A percentile compares a stretch with the other conserved stretches of the same genome.
Conservation (phyloP, 2,329 filamentous ascomycete species). For the Aspergillus luchuensis region DNA sequence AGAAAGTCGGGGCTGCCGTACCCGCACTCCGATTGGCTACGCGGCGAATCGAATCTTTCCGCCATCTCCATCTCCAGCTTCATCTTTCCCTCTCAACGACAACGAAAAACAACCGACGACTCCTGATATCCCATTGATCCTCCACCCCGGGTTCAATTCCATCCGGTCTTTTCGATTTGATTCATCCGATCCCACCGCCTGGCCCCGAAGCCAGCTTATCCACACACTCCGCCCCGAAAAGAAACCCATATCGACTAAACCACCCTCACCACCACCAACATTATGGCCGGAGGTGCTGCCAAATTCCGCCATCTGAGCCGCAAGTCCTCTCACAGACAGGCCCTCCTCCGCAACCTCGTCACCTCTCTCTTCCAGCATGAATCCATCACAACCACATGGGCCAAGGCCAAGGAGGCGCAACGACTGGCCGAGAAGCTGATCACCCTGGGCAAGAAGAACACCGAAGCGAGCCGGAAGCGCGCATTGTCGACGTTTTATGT, state of each 20-base stretch:
- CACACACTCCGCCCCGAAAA: not conserved
- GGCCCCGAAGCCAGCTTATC: not conserved
- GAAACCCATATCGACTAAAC: slow-evolving; percentile 1
- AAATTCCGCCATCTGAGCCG: slow-evolving; percentile 90
- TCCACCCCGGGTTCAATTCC: not conserved
- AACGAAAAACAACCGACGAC: too few species aligned
- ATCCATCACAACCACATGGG: slow-evolving; percentile 90
- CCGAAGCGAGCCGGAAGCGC: slow-evolving; percentile 72
- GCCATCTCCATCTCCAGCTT: not conserved
- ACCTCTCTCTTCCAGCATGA: slow-evolving; percentile 93
- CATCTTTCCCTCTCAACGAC: slow-evolving; percentile 8
- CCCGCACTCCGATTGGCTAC: slow-evolving; percentile 39
- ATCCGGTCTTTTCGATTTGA: not conserved
- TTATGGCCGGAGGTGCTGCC: slow-evolving; percentile 81
- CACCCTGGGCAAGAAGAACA: slow-evolving; percentile 90
- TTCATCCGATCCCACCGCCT: not conserved
- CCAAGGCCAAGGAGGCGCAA: slow-evolving; percentile 97
- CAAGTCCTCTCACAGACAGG: slow-evolving; percentile 82
- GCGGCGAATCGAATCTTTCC: slow-evolving; percentile 37
- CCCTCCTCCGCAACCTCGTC: slow-evolving; percentile 91
- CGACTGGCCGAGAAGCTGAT: slow-evolving; percentile 91
- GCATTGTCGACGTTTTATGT: slow-evolving; percentile 87
- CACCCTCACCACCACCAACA: slow-evolving; percentile 19
- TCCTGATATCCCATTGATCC: not conserved
- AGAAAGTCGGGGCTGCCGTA: slow-evolving; percentile 21